Evolutionary conservation across 2,329 filamentous ascomycete genomes (phyloP), one percentile per base, ranked within the genome.

Genomic region (Emergomyces africanus): DNA sequence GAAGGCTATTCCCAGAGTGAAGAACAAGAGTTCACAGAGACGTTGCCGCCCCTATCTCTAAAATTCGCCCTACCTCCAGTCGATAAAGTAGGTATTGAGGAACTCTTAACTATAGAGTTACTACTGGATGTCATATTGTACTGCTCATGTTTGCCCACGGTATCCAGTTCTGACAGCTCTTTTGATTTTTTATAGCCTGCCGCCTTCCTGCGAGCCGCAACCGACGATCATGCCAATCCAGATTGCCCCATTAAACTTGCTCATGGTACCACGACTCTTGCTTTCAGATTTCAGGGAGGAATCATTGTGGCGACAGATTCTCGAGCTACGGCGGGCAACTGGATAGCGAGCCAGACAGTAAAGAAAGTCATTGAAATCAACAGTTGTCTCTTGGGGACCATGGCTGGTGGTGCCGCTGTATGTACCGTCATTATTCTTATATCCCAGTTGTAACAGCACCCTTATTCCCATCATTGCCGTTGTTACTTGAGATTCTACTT

Each of bases 301-400:
- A 97, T 99, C 77, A 95, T 99, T 71, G 92, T 99, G 57, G 92
- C 92, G 58, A 99, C 94, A 61, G 94, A 99, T 78, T 99, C 94
- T 61, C 86, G 94, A 78, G 94, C 94, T 61, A 96, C 94, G 54
- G 92, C 94, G 35, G 94, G 94, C 70, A 95, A 94, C 83, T 99
- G 94, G 94, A 99, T 99, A 77, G 94, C 94, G 66, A 95, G 89
- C 78, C 94, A 99, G 82, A 99, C 94, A 58, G 94, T 99, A 72
- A 99, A 99, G 85, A 99, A 99, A 83, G 94, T 99, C 67, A 97
- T 99, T 72, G 90, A 96, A 82, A 96, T 96, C 81, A 96, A 96
- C 80, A 89, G 82, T 76, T 88, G 87, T 75, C 82, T 99, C 76
- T 78, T 99, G 70, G 94, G 94, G 65, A 99, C 94, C 67, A 96